Percentiles rank a stretch among this genome's conserved stretches.
Conservation (phyloP, 345 rosid species). For the Carallia pectinifolia region DNA sequence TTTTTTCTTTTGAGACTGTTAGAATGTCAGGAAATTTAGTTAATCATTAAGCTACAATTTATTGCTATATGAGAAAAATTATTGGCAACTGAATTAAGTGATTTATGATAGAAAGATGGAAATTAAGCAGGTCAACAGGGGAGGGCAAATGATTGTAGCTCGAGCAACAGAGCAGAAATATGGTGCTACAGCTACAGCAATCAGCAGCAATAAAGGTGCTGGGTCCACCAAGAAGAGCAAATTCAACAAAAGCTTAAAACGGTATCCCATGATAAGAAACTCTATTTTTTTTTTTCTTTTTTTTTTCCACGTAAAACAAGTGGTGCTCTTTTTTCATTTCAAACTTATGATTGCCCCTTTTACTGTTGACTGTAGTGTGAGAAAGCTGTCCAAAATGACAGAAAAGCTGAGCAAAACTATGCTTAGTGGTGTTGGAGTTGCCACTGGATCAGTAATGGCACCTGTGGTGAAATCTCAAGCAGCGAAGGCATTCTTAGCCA, state of each 20-base stretch:
- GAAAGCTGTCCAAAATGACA: conserved; percentile 67
- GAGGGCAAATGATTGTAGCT: conserved; percentile 70
- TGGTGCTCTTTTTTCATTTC: neutral
- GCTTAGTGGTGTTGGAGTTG: conserved; percentile 64
- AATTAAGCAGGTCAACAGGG: conserved; percentile 55
- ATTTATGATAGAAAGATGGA: neutral
- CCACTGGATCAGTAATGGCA: conserved; percentile 62
- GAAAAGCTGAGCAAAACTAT: conserved; percentile 76
- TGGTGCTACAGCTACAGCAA: conserved; percentile 26
- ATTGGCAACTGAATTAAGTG: neutral
- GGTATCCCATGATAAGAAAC: conserved; percentile 42
- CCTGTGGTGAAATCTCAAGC: conserved; percentile 74
- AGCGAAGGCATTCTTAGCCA: conserved; percentile 65
- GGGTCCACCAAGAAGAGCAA: conserved; percentile 49
- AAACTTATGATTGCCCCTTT: conserved; percentile 6
- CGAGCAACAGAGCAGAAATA: conserved; percentile 50
- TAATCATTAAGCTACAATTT: too few relatives aligned
- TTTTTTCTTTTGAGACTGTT: neutral
- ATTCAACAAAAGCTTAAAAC: conserved; percentile 69
- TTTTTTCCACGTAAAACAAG: neutral
- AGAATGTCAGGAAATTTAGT: neutral
- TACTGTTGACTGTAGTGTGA: conserved; percentile 41
- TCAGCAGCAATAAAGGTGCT: conserved; percentile 27
- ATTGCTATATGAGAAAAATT: neutral
- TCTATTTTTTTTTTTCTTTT: neutral